A percentile compares a stretch with the other conserved stretches of the same genome.
These are phyloP conservation scores for Leccinum griseonigrum DNA, from an alignment of 1,284 basidiomycete genomes.

Conservation along the genomic window DNA sequence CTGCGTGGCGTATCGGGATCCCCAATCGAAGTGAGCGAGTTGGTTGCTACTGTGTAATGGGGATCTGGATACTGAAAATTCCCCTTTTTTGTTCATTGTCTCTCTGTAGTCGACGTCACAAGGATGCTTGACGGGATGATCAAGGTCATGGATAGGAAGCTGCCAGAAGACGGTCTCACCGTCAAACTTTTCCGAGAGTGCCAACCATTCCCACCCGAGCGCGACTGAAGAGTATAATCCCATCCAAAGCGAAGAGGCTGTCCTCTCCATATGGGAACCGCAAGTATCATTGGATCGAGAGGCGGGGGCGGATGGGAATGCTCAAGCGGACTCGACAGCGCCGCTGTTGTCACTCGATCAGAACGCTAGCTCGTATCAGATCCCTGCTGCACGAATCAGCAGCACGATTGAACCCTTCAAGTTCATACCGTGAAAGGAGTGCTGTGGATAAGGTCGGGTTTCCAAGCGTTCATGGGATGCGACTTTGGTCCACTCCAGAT, in stretches of 20 bases:
- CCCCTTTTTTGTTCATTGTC: not conserved
- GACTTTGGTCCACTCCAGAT: slow-evolving; percentile 48
- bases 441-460: slow-evolving; percentile 15
- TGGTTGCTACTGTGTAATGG: not conserved
- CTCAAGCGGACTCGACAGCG: slow-evolving; percentile 6
- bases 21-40: slow-evolving; percentile 5
- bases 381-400: slow-evolving; percentile 7
- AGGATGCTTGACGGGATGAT: slow-evolving; percentile 27
- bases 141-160: slow-evolving; percentile 19
- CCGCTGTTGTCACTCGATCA: slow-evolving; percentile 19
- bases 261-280: slow-evolving; percentile 27
- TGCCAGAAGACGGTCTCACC: slow-evolving; percentile 31
- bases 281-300: slow-evolving; percentile 31
- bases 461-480: slow-evolving; percentile 48
- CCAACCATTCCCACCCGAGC: not conserved
- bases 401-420: not conserved
- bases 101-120: slow-evolving; percentile 17
- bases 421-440: slow-evolving; percentile 4
- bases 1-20: slow-evolving; percentile 5
- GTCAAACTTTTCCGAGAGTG: slow-evolving; percentile 53
- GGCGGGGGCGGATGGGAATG: slow-evolving; percentile 2
- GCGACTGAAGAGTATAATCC: slow-evolving; percentile 10
- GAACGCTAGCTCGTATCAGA: slow-evolving; percentile 8
- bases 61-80: no score
- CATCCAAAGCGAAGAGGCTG: slow-evolving; percentile 13